These are phyloP conservation scores for Xanthoceras sorbifolium DNA, from an alignment of 345 rosid genomes.

Conservation along the genomic window DNA sequence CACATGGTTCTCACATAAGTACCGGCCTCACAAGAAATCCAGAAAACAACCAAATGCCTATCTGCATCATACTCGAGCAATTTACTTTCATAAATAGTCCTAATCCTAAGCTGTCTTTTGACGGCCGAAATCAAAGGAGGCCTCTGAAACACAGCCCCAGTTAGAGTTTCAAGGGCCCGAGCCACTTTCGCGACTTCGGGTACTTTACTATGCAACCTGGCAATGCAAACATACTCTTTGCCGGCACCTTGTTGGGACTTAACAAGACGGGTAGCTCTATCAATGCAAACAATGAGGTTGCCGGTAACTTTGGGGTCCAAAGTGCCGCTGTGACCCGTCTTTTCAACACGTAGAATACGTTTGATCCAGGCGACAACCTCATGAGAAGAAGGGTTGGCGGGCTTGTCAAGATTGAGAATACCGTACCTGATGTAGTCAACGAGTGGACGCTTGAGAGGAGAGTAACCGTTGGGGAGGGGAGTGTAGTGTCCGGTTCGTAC, in stretches of 20 bases:
- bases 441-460: conserved; percentile 89
- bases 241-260: conserved; percentile 99
- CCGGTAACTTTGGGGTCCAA: conserved; percentile 97
- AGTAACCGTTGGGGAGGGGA: conserved; percentile 78
- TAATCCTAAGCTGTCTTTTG: conserved; percentile 91
- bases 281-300: conserved; percentile 87
- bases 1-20: conserved; percentile 95
- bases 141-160: conserved; percentile 92
- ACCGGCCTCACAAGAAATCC: conserved; percentile 97
- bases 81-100: conserved; percentile 89
- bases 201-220: conserved; percentile 82
- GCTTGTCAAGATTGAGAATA: conserved; percentile 83
- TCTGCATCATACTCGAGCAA: conserved; percentile 79
- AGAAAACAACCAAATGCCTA: conserved; percentile 87
- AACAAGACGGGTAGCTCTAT: conserved; percentile 91
- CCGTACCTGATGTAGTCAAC: conserved; percentile 86
- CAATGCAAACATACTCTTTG: conserved; percentile 94
- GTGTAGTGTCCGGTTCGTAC: conserved; percentile 98
- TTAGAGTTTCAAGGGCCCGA: conserved; percentile 83
- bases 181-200: conserved; percentile 83
- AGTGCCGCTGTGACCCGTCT: conserved; percentile 95
- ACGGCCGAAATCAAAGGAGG: conserved; percentile 96
- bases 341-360: conserved; percentile 86
- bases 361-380: conserved; percentile 99
- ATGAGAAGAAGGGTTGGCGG: conserved; percentile 94